Evolutionary conservation across 1,284 basidiomycete species (phyloP).

Genomic region (Ustilago shanxiensis): DNA sequence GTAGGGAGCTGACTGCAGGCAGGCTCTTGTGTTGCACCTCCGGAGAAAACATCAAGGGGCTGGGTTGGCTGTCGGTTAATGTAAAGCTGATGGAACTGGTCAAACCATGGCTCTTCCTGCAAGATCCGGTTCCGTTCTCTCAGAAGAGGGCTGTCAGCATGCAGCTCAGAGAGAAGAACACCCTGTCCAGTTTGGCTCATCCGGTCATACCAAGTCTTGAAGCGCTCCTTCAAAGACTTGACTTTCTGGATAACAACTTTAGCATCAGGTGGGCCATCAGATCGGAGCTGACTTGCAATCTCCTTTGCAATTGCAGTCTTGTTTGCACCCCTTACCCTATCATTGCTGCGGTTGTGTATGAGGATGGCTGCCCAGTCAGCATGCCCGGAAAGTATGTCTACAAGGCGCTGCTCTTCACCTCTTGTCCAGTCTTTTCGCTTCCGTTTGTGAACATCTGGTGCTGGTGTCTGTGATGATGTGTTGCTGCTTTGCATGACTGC

Average conservation of each 20-base stretch:
- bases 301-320: neutral
- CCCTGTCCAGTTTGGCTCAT: neutral
- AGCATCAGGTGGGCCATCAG: neutral
- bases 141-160: neutral
- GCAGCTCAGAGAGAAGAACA: neutral
- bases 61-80: neutral
- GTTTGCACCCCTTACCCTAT: neutral
- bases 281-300: neutral
- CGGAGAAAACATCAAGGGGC: neutral
- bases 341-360: neutral
- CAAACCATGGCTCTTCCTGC: neutral
- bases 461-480: neutral
- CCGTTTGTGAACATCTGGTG: neutral
- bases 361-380: neutral
- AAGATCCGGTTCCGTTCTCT: neutral
- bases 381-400: neutral
- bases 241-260: neutral
- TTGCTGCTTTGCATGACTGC: too few species aligned
- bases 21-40: neutral
- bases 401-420: neutral
- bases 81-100: neutral
- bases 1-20: neutral
- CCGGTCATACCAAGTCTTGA: neutral
- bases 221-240: neutral
- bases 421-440: neutral